Evolutionary conservation across 1,139 yeast species (phyloP).

Genomic region (Candida sojae): DNA sequence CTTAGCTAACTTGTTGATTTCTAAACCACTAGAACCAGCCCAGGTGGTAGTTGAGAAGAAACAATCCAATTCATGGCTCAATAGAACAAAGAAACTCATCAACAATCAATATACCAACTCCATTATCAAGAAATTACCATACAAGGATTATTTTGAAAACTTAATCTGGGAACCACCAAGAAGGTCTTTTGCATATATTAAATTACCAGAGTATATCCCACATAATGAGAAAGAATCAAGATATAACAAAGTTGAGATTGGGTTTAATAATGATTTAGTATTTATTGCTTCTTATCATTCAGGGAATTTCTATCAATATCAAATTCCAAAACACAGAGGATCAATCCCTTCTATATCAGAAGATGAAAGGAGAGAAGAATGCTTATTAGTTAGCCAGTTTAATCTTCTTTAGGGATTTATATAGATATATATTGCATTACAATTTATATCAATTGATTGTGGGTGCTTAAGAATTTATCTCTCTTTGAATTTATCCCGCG

Average conservation of each 20-base stretch:
- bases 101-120: slow-evolving; percentile 41
- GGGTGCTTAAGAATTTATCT: too few species aligned
- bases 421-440: not conserved
- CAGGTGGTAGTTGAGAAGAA: slow-evolving; percentile 5
- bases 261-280: slow-evolving; percentile 35
- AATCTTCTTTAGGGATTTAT: slow-evolving; percentile 3
- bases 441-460: not conserved
- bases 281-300: slow-evolving; percentile 42
- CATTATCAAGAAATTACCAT: slow-evolving; percentile 42
- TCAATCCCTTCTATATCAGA: slow-evolving; percentile 13
- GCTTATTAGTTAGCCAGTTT: slow-evolving; percentile 30
- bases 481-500: too few species aligned
- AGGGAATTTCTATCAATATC: slow-evolving; percentile 44
- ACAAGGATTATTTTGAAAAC: slow-evolving; percentile 43
- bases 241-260: slow-evolving; percentile 35
- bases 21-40: slow-evolving; percentile 21
- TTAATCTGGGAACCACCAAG: slow-evolving; percentile 48
- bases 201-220: slow-evolving; percentile 34
- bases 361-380: slow-evolving; percentile 30
- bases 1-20: slow-evolving; percentile 41
- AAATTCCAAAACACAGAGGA: slow-evolving; percentile 24
- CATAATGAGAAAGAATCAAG: slow-evolving; percentile 13
- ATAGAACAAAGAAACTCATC: slow-evolving; percentile 24
- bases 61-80: slow-evolving; percentile 16
- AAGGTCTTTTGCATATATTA: slow-evolving; percentile 46